Evolutionary conservation across 2,329 filamentous ascomycete species (phyloP).

Genomic region (Colletotrichum sp.): DNA sequence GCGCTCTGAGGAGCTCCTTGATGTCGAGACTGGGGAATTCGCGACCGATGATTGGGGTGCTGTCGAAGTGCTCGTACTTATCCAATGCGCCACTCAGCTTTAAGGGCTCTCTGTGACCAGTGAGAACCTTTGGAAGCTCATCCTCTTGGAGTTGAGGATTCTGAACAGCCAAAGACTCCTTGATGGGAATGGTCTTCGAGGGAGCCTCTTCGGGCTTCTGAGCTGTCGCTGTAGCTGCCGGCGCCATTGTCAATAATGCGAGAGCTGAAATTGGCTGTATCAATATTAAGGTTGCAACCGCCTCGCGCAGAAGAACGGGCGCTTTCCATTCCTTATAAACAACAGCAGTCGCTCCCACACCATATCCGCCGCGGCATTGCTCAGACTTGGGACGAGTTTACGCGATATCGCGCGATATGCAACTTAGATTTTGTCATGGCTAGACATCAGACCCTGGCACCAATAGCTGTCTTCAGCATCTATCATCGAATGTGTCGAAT

Average conservation of each 20-base stretch:
- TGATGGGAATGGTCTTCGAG: neutral
- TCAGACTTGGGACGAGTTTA: neutral
- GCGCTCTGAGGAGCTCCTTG: slow-evolving; percentile 63
- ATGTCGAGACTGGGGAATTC: slow-evolving; percentile 66
- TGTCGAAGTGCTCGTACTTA: slow-evolving; percentile 59
- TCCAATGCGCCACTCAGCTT: slow-evolving; percentile 57
- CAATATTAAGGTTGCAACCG: neutral
- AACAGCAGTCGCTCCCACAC: neutral
- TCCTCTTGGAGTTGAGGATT: neutral
- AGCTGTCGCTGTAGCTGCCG: slow-evolving; percentile 14
- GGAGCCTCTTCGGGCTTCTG: neutral
- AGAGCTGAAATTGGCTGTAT: neutral
- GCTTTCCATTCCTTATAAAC: neutral
- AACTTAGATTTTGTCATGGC: neutral
- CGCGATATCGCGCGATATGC: slow-evolving; percentile 6
- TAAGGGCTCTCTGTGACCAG: slow-evolving; percentile 39
- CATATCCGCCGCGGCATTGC: neutral
- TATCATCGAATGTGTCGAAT: neutral
- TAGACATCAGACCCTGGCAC: neutral
- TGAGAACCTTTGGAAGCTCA: slow-evolving; percentile 11
- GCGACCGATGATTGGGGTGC: slow-evolving; percentile 66
- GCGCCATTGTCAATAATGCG: slow-evolving; percentile 1
- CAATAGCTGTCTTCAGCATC: neutral
- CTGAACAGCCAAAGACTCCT: neutral
- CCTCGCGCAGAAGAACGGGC: neutral